Evolutionary conservation across 2,329 filamentous ascomycete genomes (phyloP), one percentile per base, ranked within the genome.

Genomic region (Penicillium capsulatum): DNA sequence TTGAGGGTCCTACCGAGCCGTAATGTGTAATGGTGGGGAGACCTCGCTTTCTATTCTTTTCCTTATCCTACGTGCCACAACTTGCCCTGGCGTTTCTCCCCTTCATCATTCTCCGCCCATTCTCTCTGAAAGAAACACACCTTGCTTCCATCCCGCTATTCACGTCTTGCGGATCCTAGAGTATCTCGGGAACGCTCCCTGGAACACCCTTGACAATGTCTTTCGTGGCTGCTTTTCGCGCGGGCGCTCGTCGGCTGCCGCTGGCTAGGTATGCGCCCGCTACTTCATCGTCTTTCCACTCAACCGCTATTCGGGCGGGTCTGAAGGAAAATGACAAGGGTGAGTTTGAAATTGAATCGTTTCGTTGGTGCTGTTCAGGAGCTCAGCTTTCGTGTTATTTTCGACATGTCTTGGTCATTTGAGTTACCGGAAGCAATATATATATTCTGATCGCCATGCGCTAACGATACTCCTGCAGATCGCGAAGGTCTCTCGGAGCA

Each of bases 401-500:
- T n/a, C n/a, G n/a, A n/a, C n/a, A n/a, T n/a, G n/a, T n/a, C n/a
- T n/a, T n/a, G n/a, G n/a, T n/a, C n/a, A n/a, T n/a, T n/a, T n/a
- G n/a, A n/a, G n/a, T n/a, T n/a, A n/a, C n/a, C n/a, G n/a, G n/a
- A n/a, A n/a, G n/a, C n/a, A n/a, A n/a, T n/a, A n/a, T n/a, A n/a
- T n/a, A n/a, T n/a, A n/a, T n/a, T n/a, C n/a, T n/a, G n/a, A n/a
- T n/a, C n/a, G n/a, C n/a, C n/a, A n/a, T n/a, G n/a, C n/a, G 7
- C 19, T 34, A 34, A 13, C 17, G n/a, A 31, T 16, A 5, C 15
- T 10, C 15, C 9, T 11, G 3, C 19, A 65, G 72, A 69, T 50
- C 56, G 66, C 35, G 72, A 73, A 9, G 53, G 64, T 33, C 62
- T 74, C 24, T 55, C 61, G 34, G 50, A 65, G 3, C 56, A 70